Percentiles rank a stretch among this genome's conserved stretches.
Evolutionary conservation across 139 green algal species (phyloP).

Genomic region (Chlorella sp.): DNA sequence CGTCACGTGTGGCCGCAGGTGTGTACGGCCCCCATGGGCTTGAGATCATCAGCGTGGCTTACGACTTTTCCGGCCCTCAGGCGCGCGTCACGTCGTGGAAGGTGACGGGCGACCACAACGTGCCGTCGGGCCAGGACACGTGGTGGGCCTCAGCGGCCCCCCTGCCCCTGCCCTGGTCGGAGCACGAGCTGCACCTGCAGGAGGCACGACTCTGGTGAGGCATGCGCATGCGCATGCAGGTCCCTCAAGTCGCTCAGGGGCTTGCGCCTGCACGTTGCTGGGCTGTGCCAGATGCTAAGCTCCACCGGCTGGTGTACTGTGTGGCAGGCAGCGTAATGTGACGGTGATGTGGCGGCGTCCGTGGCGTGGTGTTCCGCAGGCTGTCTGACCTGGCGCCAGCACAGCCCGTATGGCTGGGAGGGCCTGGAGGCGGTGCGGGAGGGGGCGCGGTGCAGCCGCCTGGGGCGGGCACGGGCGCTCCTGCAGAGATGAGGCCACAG

Average conservation of each 20-base stretch:
- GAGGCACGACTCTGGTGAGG: neutral
- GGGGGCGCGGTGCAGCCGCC: too few relatives aligned
- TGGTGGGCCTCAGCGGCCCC: slow-evolving; percentile 20
- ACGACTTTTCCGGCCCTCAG: neutral
- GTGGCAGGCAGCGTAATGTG: too few relatives aligned
- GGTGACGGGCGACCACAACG: slow-evolving; percentile 33
- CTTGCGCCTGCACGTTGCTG: too few relatives aligned
- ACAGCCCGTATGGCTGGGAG: neutral
- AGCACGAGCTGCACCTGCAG: slow-evolving; percentile 10
- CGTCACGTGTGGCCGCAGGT: too few relatives aligned
- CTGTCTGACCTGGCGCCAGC: neutral
- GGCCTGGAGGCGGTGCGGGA: neutral
- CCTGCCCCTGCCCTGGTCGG: slow-evolving; percentile 22
- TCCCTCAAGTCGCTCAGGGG: too few relatives aligned
- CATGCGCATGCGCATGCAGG: too few relatives aligned
- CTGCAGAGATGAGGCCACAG: neutral
- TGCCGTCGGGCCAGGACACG: slow-evolving; percentile 24
- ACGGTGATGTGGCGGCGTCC: too few relatives aligned
- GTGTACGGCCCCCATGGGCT: too few relatives aligned
- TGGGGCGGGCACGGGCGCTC: too few relatives aligned
- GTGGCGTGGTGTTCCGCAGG: too few relatives aligned
- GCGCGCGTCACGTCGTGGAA: neutral
- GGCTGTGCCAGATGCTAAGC: too few relatives aligned
- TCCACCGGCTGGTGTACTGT: too few relatives aligned
- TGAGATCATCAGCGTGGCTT: neutral